A percentile compares a stretch with the other conserved stretches of the same genome.
Evolutionary conservation across 768 basidiomycete genomes (phyloP).

Genomic region (Mycena alexandri): DNA sequence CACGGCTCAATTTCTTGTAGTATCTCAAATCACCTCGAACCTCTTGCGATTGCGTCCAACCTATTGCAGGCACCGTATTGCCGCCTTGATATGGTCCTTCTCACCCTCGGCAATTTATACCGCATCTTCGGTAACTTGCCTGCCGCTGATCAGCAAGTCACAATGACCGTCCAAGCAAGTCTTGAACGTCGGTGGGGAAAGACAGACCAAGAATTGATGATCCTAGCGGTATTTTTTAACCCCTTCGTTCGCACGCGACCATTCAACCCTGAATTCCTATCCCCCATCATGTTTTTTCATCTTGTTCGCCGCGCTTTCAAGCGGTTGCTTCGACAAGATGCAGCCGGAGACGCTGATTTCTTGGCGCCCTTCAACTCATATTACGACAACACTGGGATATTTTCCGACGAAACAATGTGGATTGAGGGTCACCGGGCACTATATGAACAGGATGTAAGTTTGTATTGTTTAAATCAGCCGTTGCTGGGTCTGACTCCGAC

Average conservation of each 20-base stretch:
- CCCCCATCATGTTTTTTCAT: constrained; percentile 20
- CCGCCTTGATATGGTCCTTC: neutral
- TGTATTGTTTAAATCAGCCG: too few species aligned
- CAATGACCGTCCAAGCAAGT: neutral
- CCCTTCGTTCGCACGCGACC: constrained; percentile 40
- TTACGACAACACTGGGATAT: constrained; percentile 14
- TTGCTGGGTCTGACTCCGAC: too few species aligned
- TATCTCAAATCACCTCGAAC: too few species aligned
- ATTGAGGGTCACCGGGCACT: constrained; percentile 15
- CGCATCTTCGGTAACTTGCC: neutral
- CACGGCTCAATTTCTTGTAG: too few species aligned
- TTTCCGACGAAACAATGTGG: constrained; percentile 27
- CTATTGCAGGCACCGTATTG: neutral
- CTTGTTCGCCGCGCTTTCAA: constrained; percentile 28
- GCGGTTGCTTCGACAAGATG: constrained; percentile 23
- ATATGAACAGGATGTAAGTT: constrained; percentile 29
- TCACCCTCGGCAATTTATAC: neutral
- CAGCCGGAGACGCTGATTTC: constrained; percentile 19
- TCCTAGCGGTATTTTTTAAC: constrained; percentile 40
- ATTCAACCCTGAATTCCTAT: constrained; percentile 23
- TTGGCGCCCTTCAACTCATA: constrained; percentile 30
- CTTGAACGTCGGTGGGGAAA: neutral
- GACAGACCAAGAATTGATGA: neutral
- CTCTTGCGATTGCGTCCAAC: too few species aligned
- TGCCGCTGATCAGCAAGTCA: neutral